Evolutionary conservation across 352 stramenopile genomes (phyloP).

Genomic region (Globisporangium takayamanum): DNA sequence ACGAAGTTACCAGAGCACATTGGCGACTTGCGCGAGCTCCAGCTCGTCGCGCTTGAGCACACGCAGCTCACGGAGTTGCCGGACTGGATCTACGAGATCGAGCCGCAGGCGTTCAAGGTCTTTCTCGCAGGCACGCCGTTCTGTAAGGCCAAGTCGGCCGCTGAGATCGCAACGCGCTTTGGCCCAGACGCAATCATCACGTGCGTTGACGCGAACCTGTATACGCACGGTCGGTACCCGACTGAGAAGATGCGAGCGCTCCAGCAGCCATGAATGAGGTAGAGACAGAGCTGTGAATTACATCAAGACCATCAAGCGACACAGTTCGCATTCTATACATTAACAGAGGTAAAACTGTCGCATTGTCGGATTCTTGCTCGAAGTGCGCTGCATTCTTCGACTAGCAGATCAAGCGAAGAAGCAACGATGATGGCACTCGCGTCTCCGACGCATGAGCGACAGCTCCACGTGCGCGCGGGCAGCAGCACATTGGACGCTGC

Average conservation of each 20-base stretch:
- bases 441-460: not conserved
- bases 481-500: conserved; percentile 5
- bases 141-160: not conserved
- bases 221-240: not conserved
- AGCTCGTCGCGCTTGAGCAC: not conserved
- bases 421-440: not conserved
- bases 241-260: not conserved
- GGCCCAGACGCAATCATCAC: not conserved
- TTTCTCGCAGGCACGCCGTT: not conserved
- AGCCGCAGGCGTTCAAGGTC: not conserved
- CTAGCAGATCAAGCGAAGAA: not conserved
- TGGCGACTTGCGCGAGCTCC: not conserved
- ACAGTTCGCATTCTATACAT: not conserved
- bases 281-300: too few species aligned
- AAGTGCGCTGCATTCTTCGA: not conserved
- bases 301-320: too few species aligned
- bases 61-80: not conserved
- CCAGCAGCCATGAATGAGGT: not conserved
- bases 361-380: too few species aligned
- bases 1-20: not conserved
- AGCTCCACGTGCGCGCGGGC: not conserved
- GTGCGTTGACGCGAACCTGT: not conserved
- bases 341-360: too few species aligned
- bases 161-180: not conserved
- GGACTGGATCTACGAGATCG: not conserved